A percentile compares a stretch with the other conserved stretches of the same genome.
These are phyloP conservation scores for Aspergillus diversus DNA, from an alignment of 495 filamentous ascomycete species.

Conservation along the genomic window DNA sequence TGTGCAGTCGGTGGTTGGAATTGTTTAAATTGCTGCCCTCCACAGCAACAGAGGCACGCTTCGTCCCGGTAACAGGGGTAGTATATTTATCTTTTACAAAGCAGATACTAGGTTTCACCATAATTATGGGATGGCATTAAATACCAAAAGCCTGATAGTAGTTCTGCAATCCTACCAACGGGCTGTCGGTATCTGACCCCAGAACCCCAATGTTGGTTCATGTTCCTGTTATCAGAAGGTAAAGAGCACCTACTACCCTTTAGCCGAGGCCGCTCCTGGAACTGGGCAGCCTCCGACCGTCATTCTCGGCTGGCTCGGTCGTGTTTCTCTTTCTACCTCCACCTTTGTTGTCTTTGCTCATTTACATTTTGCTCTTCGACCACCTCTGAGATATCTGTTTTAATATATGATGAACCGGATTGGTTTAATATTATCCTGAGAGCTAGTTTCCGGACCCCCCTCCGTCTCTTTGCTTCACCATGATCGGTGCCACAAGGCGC, in stretches of 20 bases:
- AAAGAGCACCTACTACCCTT: slow-evolving; percentile 11
- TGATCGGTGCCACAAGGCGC: slow-evolving; percentile 81
- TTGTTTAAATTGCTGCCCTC: too few species aligned
- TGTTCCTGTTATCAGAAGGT: slow-evolving; percentile 17
- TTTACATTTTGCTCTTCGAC: slow-evolving; percentile 14
- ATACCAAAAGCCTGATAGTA: too few species aligned
- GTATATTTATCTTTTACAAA: too few species aligned
- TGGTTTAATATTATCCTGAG: slow-evolving; percentile 9
- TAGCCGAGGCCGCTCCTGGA: slow-evolving; percentile 43
- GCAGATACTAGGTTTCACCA: too few species aligned
- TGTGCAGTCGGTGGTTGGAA: too few species aligned
- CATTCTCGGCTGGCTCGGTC: slow-evolving; percentile 12
- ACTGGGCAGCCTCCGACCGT: slow-evolving; percentile 28
- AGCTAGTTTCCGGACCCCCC: slow-evolving; percentile 17
- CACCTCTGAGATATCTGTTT: neutral
- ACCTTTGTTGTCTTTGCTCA: slow-evolving; percentile 18
- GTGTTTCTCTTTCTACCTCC: slow-evolving; percentile 19
- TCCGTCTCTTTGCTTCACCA: slow-evolving; percentile 43
- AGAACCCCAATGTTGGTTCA: slow-evolving; percentile 2
- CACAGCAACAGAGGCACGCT: too few species aligned
- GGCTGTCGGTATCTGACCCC: neutral
- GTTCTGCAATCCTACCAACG: neutral
- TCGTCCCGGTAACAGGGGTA: too few species aligned
- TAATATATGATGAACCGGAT: slow-evolving; percentile 24
- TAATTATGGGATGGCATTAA: too few species aligned